These are phyloP conservation scores for Pythium chondricola DNA, from an alignment of 352 stramenopile species.

Conservation along the genomic window DNA sequence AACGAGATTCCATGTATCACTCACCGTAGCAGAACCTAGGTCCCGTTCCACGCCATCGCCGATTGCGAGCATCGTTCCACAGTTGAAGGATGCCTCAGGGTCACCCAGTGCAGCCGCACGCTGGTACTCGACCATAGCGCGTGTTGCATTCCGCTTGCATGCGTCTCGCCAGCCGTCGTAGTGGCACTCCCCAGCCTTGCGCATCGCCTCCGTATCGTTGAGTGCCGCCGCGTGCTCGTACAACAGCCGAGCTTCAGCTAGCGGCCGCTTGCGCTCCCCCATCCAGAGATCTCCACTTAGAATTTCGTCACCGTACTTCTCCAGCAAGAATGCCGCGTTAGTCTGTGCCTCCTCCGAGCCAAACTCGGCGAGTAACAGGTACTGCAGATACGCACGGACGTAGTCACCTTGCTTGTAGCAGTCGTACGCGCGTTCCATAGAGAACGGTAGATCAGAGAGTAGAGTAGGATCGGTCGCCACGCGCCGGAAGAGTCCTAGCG, in stretches of 20 bases:
- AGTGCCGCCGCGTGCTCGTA: conserved; percentile 46
- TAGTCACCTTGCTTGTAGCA: conserved; percentile 59
- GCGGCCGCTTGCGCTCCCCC: conserved; percentile 18
- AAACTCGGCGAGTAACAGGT: conserved; percentile 51
- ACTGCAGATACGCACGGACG: conserved; percentile 61
- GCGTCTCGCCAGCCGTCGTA: conserved; percentile 55
- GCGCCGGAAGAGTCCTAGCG: conserved; percentile 50
- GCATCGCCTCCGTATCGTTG: conserved; percentile 70
- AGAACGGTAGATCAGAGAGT: conserved; percentile 51
- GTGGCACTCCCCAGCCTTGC: conserved; percentile 56
- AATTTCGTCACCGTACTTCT: conserved; percentile 47
- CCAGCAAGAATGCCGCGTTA: conserved; percentile 71
- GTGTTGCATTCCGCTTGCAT: conserved; percentile 42
- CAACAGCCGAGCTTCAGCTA: conserved; percentile 43
- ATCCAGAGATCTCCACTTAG: conserved; percentile 22
- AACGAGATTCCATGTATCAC: no score
- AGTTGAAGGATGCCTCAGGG: conserved; percentile 55
- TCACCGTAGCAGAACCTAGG: conserved; percentile 31
- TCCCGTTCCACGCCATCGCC: conserved; percentile 38
- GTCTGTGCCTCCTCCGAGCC: conserved; percentile 56
- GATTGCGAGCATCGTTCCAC: conserved; percentile 46
- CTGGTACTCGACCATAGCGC: conserved; percentile 47
- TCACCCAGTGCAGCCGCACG: conserved; percentile 49
- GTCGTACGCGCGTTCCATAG: conserved; percentile 57
- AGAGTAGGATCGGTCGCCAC: conserved; percentile 52